These are phyloP conservation scores for Aquilaria sinensis DNA, from an alignment of 345 rosid genomes.

Conservation along the genomic window DNA sequence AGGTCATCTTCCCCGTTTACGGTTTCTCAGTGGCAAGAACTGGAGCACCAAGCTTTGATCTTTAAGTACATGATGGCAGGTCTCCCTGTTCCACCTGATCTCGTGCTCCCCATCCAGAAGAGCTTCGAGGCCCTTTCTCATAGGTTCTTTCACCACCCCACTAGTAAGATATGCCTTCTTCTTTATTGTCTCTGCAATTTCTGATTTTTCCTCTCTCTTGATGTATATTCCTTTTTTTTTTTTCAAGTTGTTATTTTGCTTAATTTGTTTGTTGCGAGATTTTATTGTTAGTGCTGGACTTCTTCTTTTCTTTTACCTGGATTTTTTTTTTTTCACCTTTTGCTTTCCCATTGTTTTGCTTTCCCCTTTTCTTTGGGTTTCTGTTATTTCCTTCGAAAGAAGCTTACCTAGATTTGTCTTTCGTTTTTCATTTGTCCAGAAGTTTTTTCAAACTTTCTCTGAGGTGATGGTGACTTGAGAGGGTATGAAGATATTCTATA, in stretches of 20 bases:
- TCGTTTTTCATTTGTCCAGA: too few relatives aligned
- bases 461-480: too few relatives aligned
- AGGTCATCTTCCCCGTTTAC: slow-evolving; percentile 41
- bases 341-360: not conserved
- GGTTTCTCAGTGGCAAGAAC: slow-evolving; percentile 53
- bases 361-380: not conserved
- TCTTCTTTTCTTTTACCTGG: not conserved
- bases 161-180: slow-evolving; percentile 23
- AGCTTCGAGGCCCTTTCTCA: slow-evolving; percentile 45
- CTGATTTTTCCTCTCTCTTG: not conserved
- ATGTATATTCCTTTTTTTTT: not conserved
- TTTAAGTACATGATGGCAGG: slow-evolving; percentile 57
- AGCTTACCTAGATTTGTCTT: too few relatives aligned
- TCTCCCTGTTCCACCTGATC: slow-evolving; percentile 53
- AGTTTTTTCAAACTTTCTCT: too few relatives aligned
- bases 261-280: slow-evolving; percentile 15
- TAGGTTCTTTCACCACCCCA: slow-evolving; percentile 41
- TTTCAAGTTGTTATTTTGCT: not conserved
- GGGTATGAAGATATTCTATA: not conserved
- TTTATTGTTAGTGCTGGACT: not conserved
- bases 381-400: too few relatives aligned
- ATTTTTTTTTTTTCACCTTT: not conserved
- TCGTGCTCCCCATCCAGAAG: slow-evolving; percentile 46
- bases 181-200: not conserved
- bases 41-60: slow-evolving; percentile 57